Conservation (phyloP, 2,329 filamentous ascomycete genomes). For the Aspergillus fischeri region DNA sequence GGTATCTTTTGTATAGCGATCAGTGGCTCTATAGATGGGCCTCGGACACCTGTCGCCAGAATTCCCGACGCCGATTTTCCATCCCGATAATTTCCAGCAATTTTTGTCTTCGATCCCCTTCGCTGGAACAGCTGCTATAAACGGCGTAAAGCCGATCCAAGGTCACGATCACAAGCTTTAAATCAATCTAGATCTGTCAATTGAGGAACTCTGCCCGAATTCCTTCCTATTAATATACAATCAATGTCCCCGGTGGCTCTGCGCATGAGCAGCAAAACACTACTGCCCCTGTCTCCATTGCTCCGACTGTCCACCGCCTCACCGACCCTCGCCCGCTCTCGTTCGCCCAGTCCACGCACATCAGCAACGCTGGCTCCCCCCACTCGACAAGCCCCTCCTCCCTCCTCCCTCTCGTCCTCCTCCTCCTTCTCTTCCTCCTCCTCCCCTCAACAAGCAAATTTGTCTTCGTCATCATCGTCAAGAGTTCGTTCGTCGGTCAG, state of each 20-base stretch:
- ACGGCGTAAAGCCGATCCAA: neutral
- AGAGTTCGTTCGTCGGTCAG: constrained; percentile 17
- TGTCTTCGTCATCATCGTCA: constrained; percentile 12
- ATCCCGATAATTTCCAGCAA: constrained; percentile 8
- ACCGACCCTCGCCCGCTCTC: constrained; percentile 20
- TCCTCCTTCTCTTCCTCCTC: constrained; percentile 18
- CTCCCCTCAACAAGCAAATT: constrained; percentile 18
- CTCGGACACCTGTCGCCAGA: constrained; percentile 7
- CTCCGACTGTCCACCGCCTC: constrained; percentile 36
- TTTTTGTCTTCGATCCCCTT: neutral
- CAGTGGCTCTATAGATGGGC: neutral
- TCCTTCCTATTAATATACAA: neutral
- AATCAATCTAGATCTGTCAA: neutral
- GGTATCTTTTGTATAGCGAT: neutral
- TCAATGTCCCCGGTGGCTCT: constrained; percentile 7
- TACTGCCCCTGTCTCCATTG: constrained; percentile 21
- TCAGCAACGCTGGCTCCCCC: constrained; percentile 41
- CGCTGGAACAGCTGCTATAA: neutral
- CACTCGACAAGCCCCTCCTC: constrained; percentile 32
- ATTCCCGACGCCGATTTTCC: constrained; percentile 11
- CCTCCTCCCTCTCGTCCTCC: constrained; percentile 21
- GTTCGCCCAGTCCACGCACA: constrained; percentile 28
- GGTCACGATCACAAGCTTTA: neutral
- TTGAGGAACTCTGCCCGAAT: neutral
- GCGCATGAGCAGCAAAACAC: neutral